Conservation (phyloP, 441 rosid genomes). For the Pelargonium australe region DNA sequence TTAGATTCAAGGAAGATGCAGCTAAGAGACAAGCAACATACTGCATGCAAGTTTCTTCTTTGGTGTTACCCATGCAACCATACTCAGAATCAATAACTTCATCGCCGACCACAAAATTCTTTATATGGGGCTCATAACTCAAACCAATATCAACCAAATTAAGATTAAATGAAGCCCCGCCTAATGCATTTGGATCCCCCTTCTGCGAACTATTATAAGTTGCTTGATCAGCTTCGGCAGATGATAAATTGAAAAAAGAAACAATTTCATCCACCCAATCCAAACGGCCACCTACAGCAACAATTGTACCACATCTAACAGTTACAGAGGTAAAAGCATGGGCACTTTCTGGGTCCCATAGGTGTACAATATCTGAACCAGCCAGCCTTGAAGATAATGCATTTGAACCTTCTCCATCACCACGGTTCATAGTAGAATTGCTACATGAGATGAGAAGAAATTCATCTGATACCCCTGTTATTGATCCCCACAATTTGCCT, state of each 20-base stretch:
- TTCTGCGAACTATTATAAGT: constrained; percentile 31
- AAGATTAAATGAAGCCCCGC: constrained; percentile 53
- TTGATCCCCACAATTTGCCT: constrained; percentile 71
- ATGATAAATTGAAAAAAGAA: constrained; percentile 63
- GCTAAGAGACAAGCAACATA: constrained; percentile 74
- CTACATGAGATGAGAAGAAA: constrained; percentile 79
- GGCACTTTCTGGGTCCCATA: constrained; percentile 54
- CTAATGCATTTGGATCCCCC: constrained; percentile 32
- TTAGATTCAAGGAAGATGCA: constrained; percentile 72
- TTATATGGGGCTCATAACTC: constrained; percentile 77
- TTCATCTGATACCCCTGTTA: constrained; percentile 49
- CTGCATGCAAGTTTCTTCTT: constrained; percentile 25
- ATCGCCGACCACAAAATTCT: constrained; percentile 27
- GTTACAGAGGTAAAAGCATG: constrained; percentile 52
- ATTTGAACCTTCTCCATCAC: constrained; percentile 95
- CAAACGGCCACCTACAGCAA: constrained; percentile 87
- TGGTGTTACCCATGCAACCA: constrained; percentile 18
- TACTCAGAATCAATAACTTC: constrained; percentile 35
- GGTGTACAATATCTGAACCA: constrained; percentile 72
- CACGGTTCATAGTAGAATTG: constrained; percentile 74
- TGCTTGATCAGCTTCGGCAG: constrained; percentile 31
- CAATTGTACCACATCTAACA: constrained; percentile 72
- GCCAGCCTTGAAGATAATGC: constrained; percentile 74
- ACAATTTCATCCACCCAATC: constrained; percentile 78
- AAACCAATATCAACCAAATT: constrained; percentile 81